These are phyloP conservation scores for Geotrichum ghanense DNA, from an alignment of 805 yeast genomes.

Conservation along the genomic window DNA sequence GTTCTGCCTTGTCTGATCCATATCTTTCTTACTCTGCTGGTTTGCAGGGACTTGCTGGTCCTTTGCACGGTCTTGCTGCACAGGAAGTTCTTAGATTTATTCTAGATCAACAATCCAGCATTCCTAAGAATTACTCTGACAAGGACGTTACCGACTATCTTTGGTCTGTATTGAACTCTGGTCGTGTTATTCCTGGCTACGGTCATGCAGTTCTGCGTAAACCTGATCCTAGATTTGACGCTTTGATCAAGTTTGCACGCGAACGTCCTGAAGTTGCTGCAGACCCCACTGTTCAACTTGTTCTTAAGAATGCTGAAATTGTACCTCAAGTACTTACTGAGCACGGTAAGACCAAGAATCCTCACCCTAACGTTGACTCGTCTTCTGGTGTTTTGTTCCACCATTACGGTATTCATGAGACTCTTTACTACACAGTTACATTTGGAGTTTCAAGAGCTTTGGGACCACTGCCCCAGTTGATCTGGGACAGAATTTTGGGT, in stretches of 20 bases:
- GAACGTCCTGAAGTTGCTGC: conserved; percentile 40
- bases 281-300: conserved; percentile 56
- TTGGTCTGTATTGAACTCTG: conserved; percentile 60
- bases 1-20: conserved; percentile 71
- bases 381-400: conserved; percentile 68
- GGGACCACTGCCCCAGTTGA: conserved; percentile 69
- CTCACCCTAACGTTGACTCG: conserved; percentile 77
- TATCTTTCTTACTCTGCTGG: conserved; percentile 69
- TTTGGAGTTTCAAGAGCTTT: conserved; percentile 76
- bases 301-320: conserved; percentile 50
- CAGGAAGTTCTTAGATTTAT: conserved; percentile 76
- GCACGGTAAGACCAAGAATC: conserved; percentile 81
- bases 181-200: conserved; percentile 78
- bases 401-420: conserved; percentile 67
- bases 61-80: conserved; percentile 76
- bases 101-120: conserved; percentile 39
- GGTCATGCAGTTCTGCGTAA: conserved; percentile 80
- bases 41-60: conserved; percentile 75
- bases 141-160: conserved; percentile 32
- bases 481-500: conserved; percentile 68
- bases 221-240: conserved; percentile 73
- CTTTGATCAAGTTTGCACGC: conserved; percentile 59
- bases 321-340: conserved; percentile 65
- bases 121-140: conserved; percentile 42
- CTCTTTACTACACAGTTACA: conserved; percentile 65